Percentiles rank a stretch among this genome's conserved stretches.
phyloP scores from a whole-genome alignment of 768 basidiomycete species.

The Paxillus rubicundulus region DNA sequence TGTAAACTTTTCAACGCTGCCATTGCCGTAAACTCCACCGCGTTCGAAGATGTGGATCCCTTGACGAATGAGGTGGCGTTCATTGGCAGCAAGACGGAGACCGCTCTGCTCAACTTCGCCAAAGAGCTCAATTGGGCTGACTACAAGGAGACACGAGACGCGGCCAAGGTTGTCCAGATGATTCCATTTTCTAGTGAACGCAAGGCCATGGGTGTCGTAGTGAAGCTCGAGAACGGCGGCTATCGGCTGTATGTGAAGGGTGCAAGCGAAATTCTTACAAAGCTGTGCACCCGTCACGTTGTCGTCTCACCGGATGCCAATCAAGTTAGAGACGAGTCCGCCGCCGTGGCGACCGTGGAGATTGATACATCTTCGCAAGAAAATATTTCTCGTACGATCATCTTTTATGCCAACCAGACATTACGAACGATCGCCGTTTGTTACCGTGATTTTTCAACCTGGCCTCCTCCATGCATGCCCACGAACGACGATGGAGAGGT shows the following conservation, averaged over 20 bases:
- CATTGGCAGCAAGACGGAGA: slow-evolving; percentile 94
- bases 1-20: slow-evolving; percentile 74
- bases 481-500: slow-evolving; percentile 54
- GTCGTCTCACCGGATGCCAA: slow-evolving; percentile 45
- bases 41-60: slow-evolving; percentile 79
- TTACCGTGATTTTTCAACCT: slow-evolving; percentile 80
- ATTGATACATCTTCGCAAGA: slow-evolving; percentile 70
- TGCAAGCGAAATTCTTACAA: slow-evolving; percentile 89
- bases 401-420: slow-evolving; percentile 96
- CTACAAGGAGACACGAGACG: slow-evolving; percentile 65
- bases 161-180: slow-evolving; percentile 70
- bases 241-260: slow-evolving; percentile 87
- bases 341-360: slow-evolving; percentile 48
- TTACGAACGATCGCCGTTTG: slow-evolving; percentile 93
- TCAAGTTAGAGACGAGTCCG: slow-evolving; percentile 16
- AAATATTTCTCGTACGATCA: slow-evolving; percentile 91
- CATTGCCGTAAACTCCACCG: slow-evolving; percentile 90
- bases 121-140: slow-evolving; percentile 75
- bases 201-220: slow-evolving; percentile 92
- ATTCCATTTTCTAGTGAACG: slow-evolving; percentile 92
- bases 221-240: slow-evolving; percentile 49
- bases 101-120: slow-evolving; percentile 82
- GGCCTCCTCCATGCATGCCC: slow-evolving; percentile 67
- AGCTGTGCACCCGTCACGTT: slow-evolving; percentile 70
- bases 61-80: slow-evolving; percentile 61